Evolutionary conservation across 1,284 basidiomycete species (phyloP).

Genomic region (Trichosporon sp.): DNA sequence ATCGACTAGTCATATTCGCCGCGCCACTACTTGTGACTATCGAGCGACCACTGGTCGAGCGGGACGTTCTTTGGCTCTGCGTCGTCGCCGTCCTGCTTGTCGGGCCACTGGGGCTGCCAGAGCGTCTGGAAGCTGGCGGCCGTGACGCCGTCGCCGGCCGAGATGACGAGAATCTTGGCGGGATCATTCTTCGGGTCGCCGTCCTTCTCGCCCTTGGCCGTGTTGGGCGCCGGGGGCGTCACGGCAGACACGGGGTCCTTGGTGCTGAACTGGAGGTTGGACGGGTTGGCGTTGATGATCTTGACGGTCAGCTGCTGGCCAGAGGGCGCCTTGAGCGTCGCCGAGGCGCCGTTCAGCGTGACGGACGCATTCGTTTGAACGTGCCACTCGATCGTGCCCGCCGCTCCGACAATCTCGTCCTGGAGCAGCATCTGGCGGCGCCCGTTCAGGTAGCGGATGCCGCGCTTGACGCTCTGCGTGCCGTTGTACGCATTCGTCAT

Average conservation of each 20-base stretch:
- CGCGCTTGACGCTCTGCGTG: slow-evolving; percentile 61
- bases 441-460: slow-evolving; percentile 77
- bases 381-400: slow-evolving; percentile 68
- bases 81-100: slow-evolving; percentile 56
- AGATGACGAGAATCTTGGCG: slow-evolving; percentile 72
- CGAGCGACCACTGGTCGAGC: slow-evolving; percentile 63
- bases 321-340: slow-evolving; percentile 60
- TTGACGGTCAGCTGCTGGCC: slow-evolving; percentile 54
- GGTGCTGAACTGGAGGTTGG: slow-evolving; percentile 41
- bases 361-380: slow-evolving; percentile 75
- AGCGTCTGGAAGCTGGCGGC: slow-evolving; percentile 58
- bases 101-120: slow-evolving; percentile 79
- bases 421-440: slow-evolving; percentile 87
- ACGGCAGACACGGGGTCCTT: slow-evolving; percentile 22
- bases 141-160: slow-evolving; percentile 64
- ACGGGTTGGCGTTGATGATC: slow-evolving; percentile 54
- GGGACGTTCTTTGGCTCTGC: slow-evolving; percentile 58
- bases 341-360: slow-evolving; percentile 38
- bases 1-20: too few species aligned
- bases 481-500: slow-evolving; percentile 67
- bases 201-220: slow-evolving; percentile 14
- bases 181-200: slow-evolving; percentile 68
- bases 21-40: slow-evolving; percentile 57
- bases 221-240: slow-evolving; percentile 45
- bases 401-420: slow-evolving; percentile 65